Base-by-base conservation (phyloP, 2,329 filamentous ascomycete species). In the Colletotrichum kahawae region DNA sequence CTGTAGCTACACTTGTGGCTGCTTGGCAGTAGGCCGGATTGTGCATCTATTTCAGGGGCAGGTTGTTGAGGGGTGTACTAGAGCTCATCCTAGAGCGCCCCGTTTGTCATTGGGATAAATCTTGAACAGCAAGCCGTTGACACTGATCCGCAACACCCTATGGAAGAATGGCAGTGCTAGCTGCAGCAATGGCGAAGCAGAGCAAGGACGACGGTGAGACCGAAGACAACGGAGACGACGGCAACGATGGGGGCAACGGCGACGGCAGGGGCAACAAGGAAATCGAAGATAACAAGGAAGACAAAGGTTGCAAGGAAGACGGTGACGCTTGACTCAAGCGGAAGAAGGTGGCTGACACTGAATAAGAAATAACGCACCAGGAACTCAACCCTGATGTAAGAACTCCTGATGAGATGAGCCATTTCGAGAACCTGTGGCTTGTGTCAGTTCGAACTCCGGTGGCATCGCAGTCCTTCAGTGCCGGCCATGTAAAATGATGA, bases 171-270 rank as follows among this genome's bases (percentile, higher is more conserved):
- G n/a, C 12, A 51, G 12, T 24, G 10, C n/a, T 4, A 21, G 6
- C 43, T 51, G 6, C 43, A 51, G n/a, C n/a, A 13, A 21, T 51
- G 7, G n/a, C 10, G n/a, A 7, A 21, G 43, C 10, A 7, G 43
- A 13, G 43, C 1, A 7, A 24, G 12, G 1, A 24, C n/a, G 6
- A 51, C 43, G 43, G 43, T 2, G 43, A 51, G 43, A 4, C 43
- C 43, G 43, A 21, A 0, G 43, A 4, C 3, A 7, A 51, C 1
- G 43, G n/a, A 1, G 10, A 21, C 43, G 43, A 21, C n/a, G n/a
- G 12, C 10, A 51, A 51, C 5, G 43, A 48, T 21, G 10, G n/a
- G 1, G 12, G 4, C n/a, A 1, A 4, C 10, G n/a, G 43, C 0
- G n/a, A 4, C n/a, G 13, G 43, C 43, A 21, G n/a, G 10, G n/a